These are phyloP conservation scores for Hanseniaspora vineae DNA, from an alignment of 805 yeast genomes.

Conservation along the genomic window DNA sequence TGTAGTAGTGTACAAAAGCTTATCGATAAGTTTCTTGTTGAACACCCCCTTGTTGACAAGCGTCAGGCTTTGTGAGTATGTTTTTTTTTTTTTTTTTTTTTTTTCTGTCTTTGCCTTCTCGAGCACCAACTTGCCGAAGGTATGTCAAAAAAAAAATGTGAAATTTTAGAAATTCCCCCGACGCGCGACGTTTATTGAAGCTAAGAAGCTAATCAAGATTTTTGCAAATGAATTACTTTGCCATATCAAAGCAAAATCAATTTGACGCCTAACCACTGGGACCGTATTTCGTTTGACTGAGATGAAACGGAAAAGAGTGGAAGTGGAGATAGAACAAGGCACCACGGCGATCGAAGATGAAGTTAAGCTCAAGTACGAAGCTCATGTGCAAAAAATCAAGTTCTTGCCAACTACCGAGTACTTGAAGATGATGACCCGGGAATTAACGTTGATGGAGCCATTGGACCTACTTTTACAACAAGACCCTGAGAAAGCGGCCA, in stretches of 20 bases:
- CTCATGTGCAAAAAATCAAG: conserved; percentile 18
- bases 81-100: no score
- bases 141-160: no score
- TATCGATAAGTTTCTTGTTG: no score
- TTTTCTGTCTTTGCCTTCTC: background rate
- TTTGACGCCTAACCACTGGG: background rate
- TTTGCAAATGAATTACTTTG: no score
- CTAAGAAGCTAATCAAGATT: no score
- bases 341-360: background rate
- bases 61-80: no score
- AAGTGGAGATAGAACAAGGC: conserved; percentile 6
- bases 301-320: conserved; percentile 5
- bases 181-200: no score
- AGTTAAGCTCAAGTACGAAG: conserved; percentile 2
- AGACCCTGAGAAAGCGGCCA: background rate
- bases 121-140: background rate
- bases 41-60: no score
- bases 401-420: conserved; percentile 15
- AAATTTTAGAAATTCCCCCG: no score
- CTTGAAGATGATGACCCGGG: conserved; percentile 14
- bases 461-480: background rate
- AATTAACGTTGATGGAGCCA: background rate
- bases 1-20: no score
- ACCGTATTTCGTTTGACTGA: background rate
- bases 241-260: no score